Evolutionary conservation across 441 rosid species (phyloP).

Genomic region (Hura crepitans): DNA sequence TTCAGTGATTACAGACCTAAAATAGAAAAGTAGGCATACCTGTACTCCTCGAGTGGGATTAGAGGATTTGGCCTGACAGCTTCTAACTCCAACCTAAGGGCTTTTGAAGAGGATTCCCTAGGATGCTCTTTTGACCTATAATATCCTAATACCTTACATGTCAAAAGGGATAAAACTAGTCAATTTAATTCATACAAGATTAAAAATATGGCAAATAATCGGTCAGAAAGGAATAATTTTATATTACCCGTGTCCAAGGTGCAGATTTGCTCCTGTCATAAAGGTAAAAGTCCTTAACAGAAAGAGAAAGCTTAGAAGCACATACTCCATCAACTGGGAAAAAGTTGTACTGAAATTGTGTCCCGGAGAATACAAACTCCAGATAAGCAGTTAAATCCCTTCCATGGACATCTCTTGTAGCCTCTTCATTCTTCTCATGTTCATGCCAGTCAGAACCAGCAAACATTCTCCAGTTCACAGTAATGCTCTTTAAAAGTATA

Average conservation of each 20-base stretch:
- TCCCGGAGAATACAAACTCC: slow-evolving; percentile 66
- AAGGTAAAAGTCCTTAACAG: slow-evolving; percentile 66
- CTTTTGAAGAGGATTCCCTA: slow-evolving; percentile 79
- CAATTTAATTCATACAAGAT: slow-evolving; percentile 18
- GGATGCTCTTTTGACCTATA: slow-evolving; percentile 85
- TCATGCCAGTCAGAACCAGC: slow-evolving; percentile 82
- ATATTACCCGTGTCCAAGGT: slow-evolving; percentile 79
- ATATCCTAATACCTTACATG: slow-evolving; percentile 70
- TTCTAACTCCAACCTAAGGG: slow-evolving; percentile 74
- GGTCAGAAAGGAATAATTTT: slow-evolving; percentile 15
- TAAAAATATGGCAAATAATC: neutral
- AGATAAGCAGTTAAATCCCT: slow-evolving; percentile 62
- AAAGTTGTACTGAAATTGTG: slow-evolving; percentile 55
- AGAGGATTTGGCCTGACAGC: slow-evolving; percentile 89
- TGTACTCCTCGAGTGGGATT: slow-evolving; percentile 91
- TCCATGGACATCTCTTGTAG: slow-evolving; percentile 30
- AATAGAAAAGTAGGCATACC: slow-evolving; percentile 43
- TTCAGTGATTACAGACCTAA: slow-evolving; percentile 10
- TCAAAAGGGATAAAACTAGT: slow-evolving; percentile 23
- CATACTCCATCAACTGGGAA: slow-evolving; percentile 64
- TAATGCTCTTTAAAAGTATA: slow-evolving; percentile 53
- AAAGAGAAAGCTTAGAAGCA: slow-evolving; percentile 68
- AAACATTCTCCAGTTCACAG: slow-evolving; percentile 79
- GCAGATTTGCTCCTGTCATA: slow-evolving; percentile 70
- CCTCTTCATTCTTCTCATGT: slow-evolving; percentile 33